Percentiles rank a stretch among this genome's conserved stretches.
Conservation (phyloP, 768 basidiomycete genomes). For the Macrolepiota dolichaula region DNA sequence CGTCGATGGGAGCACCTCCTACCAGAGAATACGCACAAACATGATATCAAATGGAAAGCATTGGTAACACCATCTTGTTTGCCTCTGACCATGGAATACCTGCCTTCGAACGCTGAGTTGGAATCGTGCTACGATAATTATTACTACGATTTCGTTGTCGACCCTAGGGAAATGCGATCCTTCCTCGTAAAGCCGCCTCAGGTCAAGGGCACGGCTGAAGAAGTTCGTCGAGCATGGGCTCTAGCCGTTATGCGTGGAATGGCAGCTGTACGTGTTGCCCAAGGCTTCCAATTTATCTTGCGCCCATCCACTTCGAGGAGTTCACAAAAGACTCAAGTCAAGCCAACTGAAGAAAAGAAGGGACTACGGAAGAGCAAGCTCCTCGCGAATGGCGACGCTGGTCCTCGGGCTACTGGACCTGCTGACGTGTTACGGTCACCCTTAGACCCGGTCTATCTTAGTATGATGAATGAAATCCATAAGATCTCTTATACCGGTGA, state of each 20-base stretch:
- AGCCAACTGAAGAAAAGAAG: constrained; percentile 28
- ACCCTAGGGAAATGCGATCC: constrained; percentile 79
- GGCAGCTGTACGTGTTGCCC: constrained; percentile 87
- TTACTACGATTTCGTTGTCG: constrained; percentile 86
- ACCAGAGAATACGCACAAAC: constrained; percentile 67
- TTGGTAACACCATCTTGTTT: constrained; percentile 84
- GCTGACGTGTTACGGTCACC: constrained; percentile 61
- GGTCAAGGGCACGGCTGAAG: constrained; percentile 46
- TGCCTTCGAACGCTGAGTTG: constrained; percentile 73
- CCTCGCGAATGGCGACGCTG: constrained; percentile 47
- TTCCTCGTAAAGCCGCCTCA: constrained; percentile 76
- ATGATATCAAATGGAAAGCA: constrained; percentile 90
- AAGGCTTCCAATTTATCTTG: constrained; percentile 93
- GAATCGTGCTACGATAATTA: constrained; percentile 77
- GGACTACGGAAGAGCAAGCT: constrained; percentile 50
- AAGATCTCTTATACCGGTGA: constrained; percentile 90
- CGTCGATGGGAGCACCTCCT: constrained; percentile 89
- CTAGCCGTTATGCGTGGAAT: constrained; percentile 86
- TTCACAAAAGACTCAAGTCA: constrained; percentile 19
- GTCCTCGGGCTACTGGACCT: constrained; percentile 57
- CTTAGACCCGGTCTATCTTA: constrained; percentile 78
- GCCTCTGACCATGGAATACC: constrained; percentile 87
- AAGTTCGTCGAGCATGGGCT: constrained; percentile 68
- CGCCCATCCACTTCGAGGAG: constrained; percentile 33
- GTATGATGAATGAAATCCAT: constrained; percentile 95